Base-by-base conservation (phyloP, 768 basidiomycete species). In the Mycena haematopus region DNA sequence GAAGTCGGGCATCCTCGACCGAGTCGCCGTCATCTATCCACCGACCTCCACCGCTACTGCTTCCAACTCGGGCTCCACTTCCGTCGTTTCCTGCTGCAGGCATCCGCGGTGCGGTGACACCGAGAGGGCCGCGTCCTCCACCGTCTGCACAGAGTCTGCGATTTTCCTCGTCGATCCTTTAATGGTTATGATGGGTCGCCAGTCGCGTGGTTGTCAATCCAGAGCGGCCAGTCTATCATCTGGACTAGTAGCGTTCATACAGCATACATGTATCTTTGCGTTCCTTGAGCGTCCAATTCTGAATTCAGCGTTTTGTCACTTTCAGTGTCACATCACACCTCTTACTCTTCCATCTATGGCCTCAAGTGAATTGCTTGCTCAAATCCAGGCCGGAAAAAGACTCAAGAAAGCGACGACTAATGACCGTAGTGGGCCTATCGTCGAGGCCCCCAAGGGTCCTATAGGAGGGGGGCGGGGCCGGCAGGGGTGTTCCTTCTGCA, bases 331-430 rank as follows among this genome's bases (percentile, higher is more conserved):
- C 40, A 38, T 38, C 36, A 60, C 38, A 29, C 24, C 40, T 51
- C 40, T 35, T 25, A 35, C 40, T 44, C 46, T 15, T 21, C 51
- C 56, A 42, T 54, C 58, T 60, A 92, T 93, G 91, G 89, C 89
- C 6, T 89, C 88, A 33, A 82, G 82, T 69, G 92, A 90, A 66
- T 82, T 95, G 44, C 76, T 95, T 63, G 84, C 88, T 62, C 87
- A 91, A 70, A 95, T 95, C 40, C 93, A 95, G 76, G 83, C 88
- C 0, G 94, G 95, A 29, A 94, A 84, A 76, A 84, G 60, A 60
- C 81, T 97, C 57, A 95, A 89, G 80, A 96, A 95, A 74, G 78
- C 91, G 5, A 83, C 84, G 58, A 96, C 93, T 2, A 84, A 88
- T 80, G 95, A 96, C 73, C 82, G 91, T 36, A 94, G 92, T 76